These are phyloP conservation scores for Jackrogersella minutella DNA, from an alignment of 495 filamentous ascomycete genomes.

Conservation along the genomic window DNA sequence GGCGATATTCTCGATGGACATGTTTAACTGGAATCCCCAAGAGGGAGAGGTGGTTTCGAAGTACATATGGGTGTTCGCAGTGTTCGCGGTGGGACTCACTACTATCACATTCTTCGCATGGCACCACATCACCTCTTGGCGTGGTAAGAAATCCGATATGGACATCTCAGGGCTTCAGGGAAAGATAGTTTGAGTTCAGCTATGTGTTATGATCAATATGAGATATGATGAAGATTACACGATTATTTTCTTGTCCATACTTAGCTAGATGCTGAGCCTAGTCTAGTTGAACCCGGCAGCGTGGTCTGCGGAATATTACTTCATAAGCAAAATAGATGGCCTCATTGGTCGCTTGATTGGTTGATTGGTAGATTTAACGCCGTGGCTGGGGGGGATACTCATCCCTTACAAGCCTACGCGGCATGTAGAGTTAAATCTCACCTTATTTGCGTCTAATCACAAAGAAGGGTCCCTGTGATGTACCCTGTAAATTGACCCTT, in stretches of 20 bases:
- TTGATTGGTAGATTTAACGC: too few species aligned
- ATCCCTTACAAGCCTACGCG: too few species aligned
- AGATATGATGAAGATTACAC: neutral
- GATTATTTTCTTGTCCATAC: neutral
- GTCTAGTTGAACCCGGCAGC: too few species aligned
- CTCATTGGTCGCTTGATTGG: too few species aligned
- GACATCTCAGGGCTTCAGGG: neutral
- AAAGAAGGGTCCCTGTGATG: too few species aligned
- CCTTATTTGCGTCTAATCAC: too few species aligned
- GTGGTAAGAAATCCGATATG: neutral
- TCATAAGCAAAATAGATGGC: too few species aligned
- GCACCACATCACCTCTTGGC: conserved; percentile 10
- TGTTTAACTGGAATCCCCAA: conserved; percentile 24
- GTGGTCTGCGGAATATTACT: too few species aligned
- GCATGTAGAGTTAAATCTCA: too few species aligned
- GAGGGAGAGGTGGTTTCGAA: conserved; percentile 26
- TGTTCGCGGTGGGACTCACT: conserved; percentile 23
- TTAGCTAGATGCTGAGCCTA: too few species aligned
- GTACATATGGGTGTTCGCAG: conserved; percentile 24
- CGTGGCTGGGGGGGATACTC: too few species aligned
- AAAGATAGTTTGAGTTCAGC: neutral
- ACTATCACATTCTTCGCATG: conserved; percentile 18
- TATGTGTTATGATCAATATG: neutral
- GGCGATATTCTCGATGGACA: conserved; percentile 33
- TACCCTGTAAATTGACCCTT: too few species aligned